These are phyloP conservation scores for Salinomyces thailandicus DNA, from an alignment of 2,329 filamentous ascomycete species.

Conservation along the genomic window DNA sequence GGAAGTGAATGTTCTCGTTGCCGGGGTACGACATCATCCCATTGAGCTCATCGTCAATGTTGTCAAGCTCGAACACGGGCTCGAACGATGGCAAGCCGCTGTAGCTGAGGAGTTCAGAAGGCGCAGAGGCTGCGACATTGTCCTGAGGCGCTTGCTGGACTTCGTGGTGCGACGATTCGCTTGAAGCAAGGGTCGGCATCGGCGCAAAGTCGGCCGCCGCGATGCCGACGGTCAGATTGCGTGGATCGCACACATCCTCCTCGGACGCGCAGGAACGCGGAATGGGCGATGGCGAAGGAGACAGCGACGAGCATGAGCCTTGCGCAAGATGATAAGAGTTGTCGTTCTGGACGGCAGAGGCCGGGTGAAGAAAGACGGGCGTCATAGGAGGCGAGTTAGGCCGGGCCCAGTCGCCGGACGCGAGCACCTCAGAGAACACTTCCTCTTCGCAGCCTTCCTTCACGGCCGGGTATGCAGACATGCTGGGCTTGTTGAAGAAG, in stretches of 20 bases:
- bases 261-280: conserved; percentile 59
- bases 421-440: conserved; percentile 60
- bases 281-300: conserved; percentile 70
- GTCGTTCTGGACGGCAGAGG: conserved; percentile 42
- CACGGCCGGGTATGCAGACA: conserved; percentile 47
- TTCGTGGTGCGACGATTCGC: conserved; percentile 34
- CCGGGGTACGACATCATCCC: conserved; percentile 59
- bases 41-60: conserved; percentile 82
- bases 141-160: conserved; percentile 10
- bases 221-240: conserved; percentile 67
- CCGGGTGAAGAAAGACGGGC: conserved; percentile 62
- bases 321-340: conserved; percentile 62
- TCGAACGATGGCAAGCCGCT: conserved; percentile 65
- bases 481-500: conserved; percentile 19
- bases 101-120: conserved; percentile 39
- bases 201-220: conserved; percentile 52
- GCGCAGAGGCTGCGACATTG: conserved; percentile 30
- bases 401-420: conserved; percentile 64
- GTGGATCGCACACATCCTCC: conserved; percentile 70
- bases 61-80: conserved; percentile 78
- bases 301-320: conserved; percentile 65
- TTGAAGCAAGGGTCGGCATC: conserved; percentile 50
- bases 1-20: conserved; percentile 50
- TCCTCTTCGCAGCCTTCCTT: conserved; percentile 65
- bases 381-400: conserved; percentile 78